Percentiles rank a stretch among this genome's conserved stretches.
These are phyloP conservation scores for Scedosporium boydii DNA, from an alignment of 2,329 filamentous ascomycete species.

Conservation along the genomic window DNA sequence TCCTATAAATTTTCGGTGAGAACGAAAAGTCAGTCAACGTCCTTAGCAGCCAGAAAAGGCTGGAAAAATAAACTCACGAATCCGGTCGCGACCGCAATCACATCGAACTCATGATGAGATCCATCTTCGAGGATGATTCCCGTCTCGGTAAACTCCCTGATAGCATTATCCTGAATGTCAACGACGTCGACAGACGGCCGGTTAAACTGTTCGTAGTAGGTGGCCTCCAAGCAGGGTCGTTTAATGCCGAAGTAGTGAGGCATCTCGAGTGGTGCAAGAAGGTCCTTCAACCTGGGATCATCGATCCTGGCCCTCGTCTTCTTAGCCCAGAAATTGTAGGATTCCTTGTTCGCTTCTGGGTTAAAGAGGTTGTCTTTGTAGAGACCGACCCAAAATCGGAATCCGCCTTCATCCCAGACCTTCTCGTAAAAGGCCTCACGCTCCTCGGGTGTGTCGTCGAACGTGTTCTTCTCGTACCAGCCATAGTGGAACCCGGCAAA, in stretches of 20 bases:
- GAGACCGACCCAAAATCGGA: constrained; percentile 41
- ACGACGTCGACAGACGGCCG: constrained; percentile 30
- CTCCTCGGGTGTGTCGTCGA: constrained; percentile 41
- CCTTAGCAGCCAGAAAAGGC: background rate
- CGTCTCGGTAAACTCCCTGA: constrained; percentile 29
- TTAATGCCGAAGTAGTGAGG: constrained; percentile 47
- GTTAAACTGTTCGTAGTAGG: constrained; percentile 40
- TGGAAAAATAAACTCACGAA: constrained; percentile 24
- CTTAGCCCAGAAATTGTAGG: constrained; percentile 45
- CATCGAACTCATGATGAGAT: constrained; percentile 31
- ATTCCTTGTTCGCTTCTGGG: constrained; percentile 37
- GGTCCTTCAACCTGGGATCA: constrained; percentile 35
- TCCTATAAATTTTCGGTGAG: constrained; percentile 10
- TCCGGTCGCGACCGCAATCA: constrained; percentile 34
- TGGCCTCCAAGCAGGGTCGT: constrained; percentile 31
- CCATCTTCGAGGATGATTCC: constrained; percentile 30
- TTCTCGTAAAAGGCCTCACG: constrained; percentile 38
- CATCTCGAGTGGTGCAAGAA: constrained; percentile 41
- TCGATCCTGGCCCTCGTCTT: constrained; percentile 40
- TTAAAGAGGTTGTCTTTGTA: constrained; percentile 43
- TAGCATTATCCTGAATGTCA: constrained; percentile 28
- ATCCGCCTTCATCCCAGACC: constrained; percentile 42
- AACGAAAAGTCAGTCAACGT: constrained; percentile 3
- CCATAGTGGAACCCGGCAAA: constrained; percentile 53
- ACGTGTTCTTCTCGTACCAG: constrained; percentile 42